phyloP scores from a whole-genome alignment of 148 eudicot genomes.

The Rhododendron ovatum region DNA sequence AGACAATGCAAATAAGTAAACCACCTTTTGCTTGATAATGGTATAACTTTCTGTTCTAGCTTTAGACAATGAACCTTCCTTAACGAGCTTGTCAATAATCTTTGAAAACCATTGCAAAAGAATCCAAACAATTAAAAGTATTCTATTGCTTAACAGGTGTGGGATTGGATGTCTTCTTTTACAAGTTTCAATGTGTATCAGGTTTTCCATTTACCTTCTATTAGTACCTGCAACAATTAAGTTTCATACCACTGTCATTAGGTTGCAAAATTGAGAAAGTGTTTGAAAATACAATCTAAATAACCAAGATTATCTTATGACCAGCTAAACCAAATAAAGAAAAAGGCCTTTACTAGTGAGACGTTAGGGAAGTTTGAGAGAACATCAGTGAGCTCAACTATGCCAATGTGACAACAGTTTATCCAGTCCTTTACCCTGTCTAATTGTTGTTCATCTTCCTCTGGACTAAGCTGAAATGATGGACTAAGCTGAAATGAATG shows the following conservation, averaged over 20 bases:
- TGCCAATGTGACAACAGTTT: conserved; percentile 45
- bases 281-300: background rate
- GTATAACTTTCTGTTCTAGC: conserved; percentile 43
- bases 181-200: conserved; percentile 4
- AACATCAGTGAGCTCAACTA: conserved; percentile 60
- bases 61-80: conserved; percentile 49
- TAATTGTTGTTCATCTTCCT: conserved; percentile 76
- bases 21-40: conserved; percentile 64
- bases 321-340: background rate
- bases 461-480: too few species aligned
- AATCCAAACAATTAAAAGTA: background rate
- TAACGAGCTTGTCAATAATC: conserved; percentile 74
- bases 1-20: background rate
- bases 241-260: background rate
- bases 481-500: conserved; percentile 48
- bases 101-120: conserved; percentile 39
- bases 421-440: conserved; percentile 82
- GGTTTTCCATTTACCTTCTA: conserved; percentile 55
- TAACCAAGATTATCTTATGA: background rate
- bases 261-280: background rate
- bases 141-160: background rate
- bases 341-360: conserved; percentile 46
- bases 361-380: conserved; percentile 77
- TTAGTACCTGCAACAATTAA: conserved; percentile 55
- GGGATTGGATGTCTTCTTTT: background rate